Evolutionary conservation across 2,329 filamentous ascomycete species (phyloP).

Genomic region (Fusarium longipes): DNA sequence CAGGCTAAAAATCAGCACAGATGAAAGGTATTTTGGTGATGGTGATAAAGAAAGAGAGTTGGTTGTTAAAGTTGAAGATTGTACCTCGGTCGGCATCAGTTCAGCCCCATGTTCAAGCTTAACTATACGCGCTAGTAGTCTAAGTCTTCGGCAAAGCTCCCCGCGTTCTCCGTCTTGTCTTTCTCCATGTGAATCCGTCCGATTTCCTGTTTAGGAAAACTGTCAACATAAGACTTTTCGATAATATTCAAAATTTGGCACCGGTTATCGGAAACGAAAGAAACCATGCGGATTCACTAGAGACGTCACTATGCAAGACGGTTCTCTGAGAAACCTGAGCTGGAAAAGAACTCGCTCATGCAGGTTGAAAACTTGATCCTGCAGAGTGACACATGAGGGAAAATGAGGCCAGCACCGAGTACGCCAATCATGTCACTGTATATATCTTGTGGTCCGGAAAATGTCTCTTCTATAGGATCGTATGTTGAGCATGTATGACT

Average conservation of each 20-base stretch:
- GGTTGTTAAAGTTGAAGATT: slow-evolving; percentile 24
- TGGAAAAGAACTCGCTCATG: neutral
- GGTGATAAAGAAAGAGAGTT: slow-evolving; percentile 8
- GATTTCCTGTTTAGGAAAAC: slow-evolving; percentile 15
- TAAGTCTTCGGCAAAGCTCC: slow-evolving; percentile 26
- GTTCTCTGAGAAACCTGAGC: neutral
- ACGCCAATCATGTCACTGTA: neutral
- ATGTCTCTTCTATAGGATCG: neutral
- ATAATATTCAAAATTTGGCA: neutral
- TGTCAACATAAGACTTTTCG: neutral
- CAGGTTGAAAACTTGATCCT: neutral
- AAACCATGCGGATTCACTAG: neutral
- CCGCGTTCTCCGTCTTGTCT: slow-evolving; percentile 7
- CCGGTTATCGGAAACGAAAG: neutral
- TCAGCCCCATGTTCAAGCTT: slow-evolving; percentile 7
- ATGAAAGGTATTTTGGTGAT: neutral
- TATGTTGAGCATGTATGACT: neutral
- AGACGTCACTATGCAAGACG: neutral
- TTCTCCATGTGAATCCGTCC: slow-evolving; percentile 11
- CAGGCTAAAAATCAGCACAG: neutral
- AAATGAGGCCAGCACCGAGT: neutral
- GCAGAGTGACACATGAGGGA: neutral
- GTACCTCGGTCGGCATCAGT: slow-evolving; percentile 31
- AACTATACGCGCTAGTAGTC: slow-evolving; percentile 13
- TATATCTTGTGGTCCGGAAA: neutral